phyloP scores from a whole-genome alignment of 352 stramenopile genomes.

The Globisporangium recalcitrans region DNA sequence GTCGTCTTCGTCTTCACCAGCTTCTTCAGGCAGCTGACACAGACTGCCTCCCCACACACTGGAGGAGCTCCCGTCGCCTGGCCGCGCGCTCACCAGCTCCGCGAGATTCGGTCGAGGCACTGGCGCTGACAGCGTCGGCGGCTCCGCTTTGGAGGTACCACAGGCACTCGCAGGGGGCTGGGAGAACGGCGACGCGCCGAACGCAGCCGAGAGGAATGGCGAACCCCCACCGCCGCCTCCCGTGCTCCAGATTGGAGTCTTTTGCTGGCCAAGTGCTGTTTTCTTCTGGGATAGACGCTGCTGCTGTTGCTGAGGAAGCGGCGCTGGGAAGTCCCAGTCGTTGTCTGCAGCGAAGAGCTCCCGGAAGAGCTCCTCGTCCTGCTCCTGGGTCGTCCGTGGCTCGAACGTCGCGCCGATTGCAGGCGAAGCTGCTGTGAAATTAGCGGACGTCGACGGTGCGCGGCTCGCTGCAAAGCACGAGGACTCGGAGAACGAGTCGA shows the following conservation, averaged over 20 bases:
- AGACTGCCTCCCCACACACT: conserved; percentile 6
- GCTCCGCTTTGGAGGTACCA: not conserved
- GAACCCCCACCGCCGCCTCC: not conserved
- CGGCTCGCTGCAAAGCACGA: conserved; percentile 33
- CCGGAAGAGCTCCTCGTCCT: conserved; percentile 66
- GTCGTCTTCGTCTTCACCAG: conserved; percentile 23
- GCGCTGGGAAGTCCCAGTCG: conserved; percentile 18
- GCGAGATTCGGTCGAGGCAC: conserved; percentile 39
- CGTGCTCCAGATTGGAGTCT: not conserved
- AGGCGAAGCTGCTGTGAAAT: not conserved
- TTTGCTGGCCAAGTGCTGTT: not conserved
- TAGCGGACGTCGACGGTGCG: conserved; percentile 21
- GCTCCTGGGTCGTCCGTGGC: conserved; percentile 19
- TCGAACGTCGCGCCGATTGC: conserved; percentile 6
- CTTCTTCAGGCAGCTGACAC: conserved; percentile 7
- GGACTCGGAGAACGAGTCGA: conserved; percentile 55
- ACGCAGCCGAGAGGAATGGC: not conserved
- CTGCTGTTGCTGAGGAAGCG: not conserved
- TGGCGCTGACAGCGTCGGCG: conserved; percentile 18
- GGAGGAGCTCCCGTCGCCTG: not conserved
- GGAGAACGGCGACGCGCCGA: not conserved
- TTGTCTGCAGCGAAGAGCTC: conserved; percentile 47
- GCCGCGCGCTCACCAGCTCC: conserved; percentile 41
- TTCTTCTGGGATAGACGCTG: conserved; percentile 3
- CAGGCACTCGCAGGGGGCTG: not conserved